Evolutionary conservation across 768 basidiomycete genomes (phyloP), one percentile per base, ranked within the genome.

Genomic region (Xanthoconium stramineum): DNA sequence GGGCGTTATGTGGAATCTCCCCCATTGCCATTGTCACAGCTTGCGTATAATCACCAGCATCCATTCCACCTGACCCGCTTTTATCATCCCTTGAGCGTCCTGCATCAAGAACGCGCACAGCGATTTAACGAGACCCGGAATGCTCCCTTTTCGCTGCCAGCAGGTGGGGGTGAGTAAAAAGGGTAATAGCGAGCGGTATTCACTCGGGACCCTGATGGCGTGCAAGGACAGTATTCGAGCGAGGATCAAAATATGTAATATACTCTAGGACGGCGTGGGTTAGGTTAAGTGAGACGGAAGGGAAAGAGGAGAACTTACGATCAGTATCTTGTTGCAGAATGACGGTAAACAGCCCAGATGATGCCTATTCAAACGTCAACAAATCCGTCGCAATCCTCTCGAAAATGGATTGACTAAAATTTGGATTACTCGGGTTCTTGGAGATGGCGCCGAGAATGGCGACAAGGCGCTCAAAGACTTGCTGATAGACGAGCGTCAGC

Each of bases 401-500:
- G 66, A 99, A 98, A 60, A 94, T 89, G 68, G 91, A 97, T 70
- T 98, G 97, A 70, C 97, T 95, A 72, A 99, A 98, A 61, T 88
- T 86, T 3, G 97, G 97, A 72, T 99, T 99, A 69, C 91, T 94
- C 15, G 97, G 96, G 69, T 99, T 99, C 75, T 89, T 91, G 57
- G 89, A 91, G 63, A 96, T 94, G 52, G 88, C 80, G 13, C 89
- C 87, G 32, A 98, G 79, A 65, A 98, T 95, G 29, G 74, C 72
- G 53, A 97, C 91, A 8, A 99, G 82, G 13, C 89, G 85, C 40
- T 70, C 73, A 7, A 98, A 79, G 3, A 86, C 79, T 37, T 74
- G 76, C 56, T 86, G 81, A 65, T 86, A 89, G 9, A 74, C 78
- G 1, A 89, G 84, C 0, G 80, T 85, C 42, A 98, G 76, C 4